Conservation (phyloP, 2,329 filamentous ascomycete genomes). For the Incumbomyces delicatus region DNA sequence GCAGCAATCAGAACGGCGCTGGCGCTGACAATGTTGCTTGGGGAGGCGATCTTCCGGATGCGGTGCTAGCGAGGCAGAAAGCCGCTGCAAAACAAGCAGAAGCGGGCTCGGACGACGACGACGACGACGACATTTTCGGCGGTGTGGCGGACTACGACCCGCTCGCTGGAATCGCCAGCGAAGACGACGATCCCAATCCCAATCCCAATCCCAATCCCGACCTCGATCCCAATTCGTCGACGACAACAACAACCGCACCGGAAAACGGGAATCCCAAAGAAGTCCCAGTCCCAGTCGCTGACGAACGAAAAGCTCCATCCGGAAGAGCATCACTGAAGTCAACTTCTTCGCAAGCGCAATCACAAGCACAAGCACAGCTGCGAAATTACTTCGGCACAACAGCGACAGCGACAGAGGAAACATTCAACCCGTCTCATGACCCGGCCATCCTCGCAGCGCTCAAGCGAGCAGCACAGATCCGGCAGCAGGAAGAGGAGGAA, state of each 20-base stretch:
- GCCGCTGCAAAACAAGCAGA: constrained; percentile 25
- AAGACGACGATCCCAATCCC: constrained; percentile 24
- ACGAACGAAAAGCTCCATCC: constrained; percentile 12
- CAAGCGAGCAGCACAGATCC: constrained; percentile 66
- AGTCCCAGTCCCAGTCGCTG: constrained; percentile 12
- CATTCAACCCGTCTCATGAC: constrained; percentile 49
- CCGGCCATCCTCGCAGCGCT: constrained; percentile 74
- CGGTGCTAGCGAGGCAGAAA: constrained; percentile 28
- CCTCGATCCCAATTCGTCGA: constrained; percentile 9
- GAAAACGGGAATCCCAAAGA: too few species aligned
- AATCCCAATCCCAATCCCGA: constrained; percentile 23
- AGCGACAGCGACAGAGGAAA: constrained; percentile 43
- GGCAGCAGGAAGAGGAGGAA: constrained; percentile 31
- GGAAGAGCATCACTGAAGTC: constrained; percentile 8
- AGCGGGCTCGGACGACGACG: constrained; percentile 33
- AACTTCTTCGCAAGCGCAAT: constrained; percentile 9
- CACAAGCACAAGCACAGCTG: constrained; percentile 15
- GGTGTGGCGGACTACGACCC: constrained; percentile 53
- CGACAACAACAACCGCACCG: background rate
- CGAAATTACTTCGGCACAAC: constrained; percentile 40
- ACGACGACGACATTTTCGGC: constrained; percentile 53
- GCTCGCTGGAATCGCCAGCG: constrained; percentile 43
- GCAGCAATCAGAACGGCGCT: constrained; percentile 22
- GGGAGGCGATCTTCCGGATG: constrained; percentile 41
- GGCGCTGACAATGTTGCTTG: constrained; percentile 39